These are phyloP conservation scores for Thalassiosira oceanica DNA, from an alignment of 352 stramenopile genomes.

Conservation along the genomic window DNA sequence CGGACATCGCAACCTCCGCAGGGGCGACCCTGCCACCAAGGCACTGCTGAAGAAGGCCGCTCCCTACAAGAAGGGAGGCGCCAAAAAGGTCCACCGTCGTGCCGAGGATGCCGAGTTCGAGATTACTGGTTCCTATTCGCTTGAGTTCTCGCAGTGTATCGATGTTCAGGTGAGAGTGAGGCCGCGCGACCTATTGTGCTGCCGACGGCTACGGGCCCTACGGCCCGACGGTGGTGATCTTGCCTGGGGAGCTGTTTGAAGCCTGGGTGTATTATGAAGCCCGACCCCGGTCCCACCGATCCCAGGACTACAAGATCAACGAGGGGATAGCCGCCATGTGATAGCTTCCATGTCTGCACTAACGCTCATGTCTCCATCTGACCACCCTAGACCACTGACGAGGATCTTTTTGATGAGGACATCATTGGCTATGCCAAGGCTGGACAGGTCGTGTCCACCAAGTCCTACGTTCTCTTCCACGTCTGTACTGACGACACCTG, in stretches of 20 bases:
- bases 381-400: not conserved
- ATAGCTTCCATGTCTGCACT: too few species aligned
- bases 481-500: constrained; percentile 25
- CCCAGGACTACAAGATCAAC: too few species aligned
- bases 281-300: too few species aligned
- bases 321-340: too few species aligned
- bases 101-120: constrained; percentile 10
- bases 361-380: constrained; percentile 1
- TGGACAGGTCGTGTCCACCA: constrained; percentile 20
- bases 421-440: constrained; percentile 6
- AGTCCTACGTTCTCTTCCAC: constrained; percentile 38
- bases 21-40: constrained; percentile 23
- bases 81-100: constrained; percentile 17
- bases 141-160: constrained; percentile 44
- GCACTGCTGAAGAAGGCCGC: constrained; percentile 35
- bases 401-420: constrained; percentile 9
- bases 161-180: constrained; percentile 16
- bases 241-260: too few species aligned
- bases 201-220: too few species aligned
- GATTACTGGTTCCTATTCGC: constrained; percentile 24
- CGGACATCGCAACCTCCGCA: constrained; percentile 28
- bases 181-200: too few species aligned
- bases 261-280: too few species aligned
- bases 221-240: too few species aligned
- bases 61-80: constrained; percentile 27